phyloP scores from a whole-genome alignment of 768 basidiomycete species.

The Phallus indusiatus region DNA sequence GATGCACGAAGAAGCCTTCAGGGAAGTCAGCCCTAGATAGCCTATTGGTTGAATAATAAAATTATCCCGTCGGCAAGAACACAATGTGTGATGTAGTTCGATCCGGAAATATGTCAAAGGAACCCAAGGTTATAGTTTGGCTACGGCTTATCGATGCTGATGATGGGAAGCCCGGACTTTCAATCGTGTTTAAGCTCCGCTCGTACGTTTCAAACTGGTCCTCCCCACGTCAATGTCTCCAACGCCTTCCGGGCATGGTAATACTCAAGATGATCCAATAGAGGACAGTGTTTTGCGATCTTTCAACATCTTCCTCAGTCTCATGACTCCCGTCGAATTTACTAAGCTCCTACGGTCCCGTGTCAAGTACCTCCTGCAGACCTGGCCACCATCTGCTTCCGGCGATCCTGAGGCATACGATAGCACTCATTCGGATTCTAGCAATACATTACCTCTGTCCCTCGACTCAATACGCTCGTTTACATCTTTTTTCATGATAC shows the following conservation, averaged over 20 bases:
- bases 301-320: slow-evolving; percentile 5
- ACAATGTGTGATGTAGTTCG: neutral
- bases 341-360: neutral
- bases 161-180: neutral
- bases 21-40: slow-evolving; percentile 8
- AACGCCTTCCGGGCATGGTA: neutral
- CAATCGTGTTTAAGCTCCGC: slow-evolving; percentile 4
- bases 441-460: neutral
- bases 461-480: slow-evolving; percentile 2
- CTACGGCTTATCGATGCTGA: slow-evolving; percentile 9
- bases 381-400: slow-evolving; percentile 3
- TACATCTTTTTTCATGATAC: slow-evolving; percentile 5
- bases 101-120: neutral
- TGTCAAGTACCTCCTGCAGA: slow-evolving; percentile 2
- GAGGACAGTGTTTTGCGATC: neutral
- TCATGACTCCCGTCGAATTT: slow-evolving; percentile 5
- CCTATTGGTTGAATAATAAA: neutral
- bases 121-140: neutral
- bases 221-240: slow-evolving; percentile 9
- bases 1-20: neutral
- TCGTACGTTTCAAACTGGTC: neutral
- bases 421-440: neutral
- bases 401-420: neutral
- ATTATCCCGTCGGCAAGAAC: neutral
- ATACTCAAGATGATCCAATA: neutral